Evolutionary conservation across 805 yeast species (phyloP).

Genomic region (Wickerhamomyces queroliae): DNA sequence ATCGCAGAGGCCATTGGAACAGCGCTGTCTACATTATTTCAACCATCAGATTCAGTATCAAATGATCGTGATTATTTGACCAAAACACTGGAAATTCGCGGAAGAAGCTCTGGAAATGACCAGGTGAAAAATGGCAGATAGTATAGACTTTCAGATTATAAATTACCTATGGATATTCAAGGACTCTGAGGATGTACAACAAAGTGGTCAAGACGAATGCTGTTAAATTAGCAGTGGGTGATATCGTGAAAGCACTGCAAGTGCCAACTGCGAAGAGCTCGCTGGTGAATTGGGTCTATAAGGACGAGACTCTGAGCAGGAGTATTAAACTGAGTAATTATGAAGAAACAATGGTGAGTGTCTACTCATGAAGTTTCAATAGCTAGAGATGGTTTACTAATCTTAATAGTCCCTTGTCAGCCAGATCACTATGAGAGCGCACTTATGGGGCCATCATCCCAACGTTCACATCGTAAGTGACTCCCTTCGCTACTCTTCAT

Average conservation of each 20-base stretch:
- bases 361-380: background rate
- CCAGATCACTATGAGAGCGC: slow-evolving; percentile 50
- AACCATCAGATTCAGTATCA: too few species aligned
- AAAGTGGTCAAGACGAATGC: slow-evolving; percentile 27
- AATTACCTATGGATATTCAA: too few species aligned
- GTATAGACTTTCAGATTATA: too few species aligned
- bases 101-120: too few species aligned
- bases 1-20: slow-evolving; percentile 60
- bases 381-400: background rate
- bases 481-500: too few species aligned
- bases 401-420: slow-evolving; percentile 37
- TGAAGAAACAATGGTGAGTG: slow-evolving; percentile 56
- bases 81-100: too few species aligned
- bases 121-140: background rate
- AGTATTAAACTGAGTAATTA: slow-evolving; percentile 41
- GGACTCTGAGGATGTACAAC: slow-evolving; percentile 27
- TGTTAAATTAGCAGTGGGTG: slow-evolving; percentile 19
- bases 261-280: background rate
- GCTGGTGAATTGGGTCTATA: slow-evolving; percentile 21
- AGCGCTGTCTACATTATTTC: too few species aligned
- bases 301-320: slow-evolving; percentile 22
- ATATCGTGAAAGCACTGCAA: slow-evolving; percentile 17
- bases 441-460: slow-evolving; percentile 64
- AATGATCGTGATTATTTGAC: too few species aligned
- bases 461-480: slow-evolving; percentile 41